A percentile compares a stretch with the other conserved stretches of the same genome.
phyloP scores from a whole-genome alignment of 441 rosid genomes.

The Gossypium aridum region DNA sequence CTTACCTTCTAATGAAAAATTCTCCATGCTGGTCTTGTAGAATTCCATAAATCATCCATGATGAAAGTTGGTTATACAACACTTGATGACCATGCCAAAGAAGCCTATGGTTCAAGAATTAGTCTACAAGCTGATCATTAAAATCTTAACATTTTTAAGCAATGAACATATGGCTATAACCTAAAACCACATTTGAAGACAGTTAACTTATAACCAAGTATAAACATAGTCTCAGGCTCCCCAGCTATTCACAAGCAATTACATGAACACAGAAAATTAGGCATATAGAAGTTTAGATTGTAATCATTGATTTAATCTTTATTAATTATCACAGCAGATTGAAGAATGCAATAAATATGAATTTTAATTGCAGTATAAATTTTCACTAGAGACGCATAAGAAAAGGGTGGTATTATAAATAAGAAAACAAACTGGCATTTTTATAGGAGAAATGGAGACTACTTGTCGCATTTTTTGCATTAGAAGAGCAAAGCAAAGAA shows the following conservation, averaged over 20 bases:
- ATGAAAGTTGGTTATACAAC: slow-evolving; percentile 87
- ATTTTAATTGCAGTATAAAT: neutral
- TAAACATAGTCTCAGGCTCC: neutral
- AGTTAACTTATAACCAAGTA: neutral
- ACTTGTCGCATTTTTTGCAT: neutral
- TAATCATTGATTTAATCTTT: neutral
- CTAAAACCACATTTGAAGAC: neutral
- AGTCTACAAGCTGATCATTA: slow-evolving; percentile 9
- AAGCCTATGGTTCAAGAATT: slow-evolving; percentile 47
- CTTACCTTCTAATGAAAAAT: slow-evolving; percentile 78
- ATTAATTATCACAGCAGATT: neutral
- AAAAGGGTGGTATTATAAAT: neutral
- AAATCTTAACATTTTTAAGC: neutral
- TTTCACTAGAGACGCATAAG: neutral
- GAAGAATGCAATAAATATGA: neutral
- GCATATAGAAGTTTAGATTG: neutral
- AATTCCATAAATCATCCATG: slow-evolving; percentile 97
- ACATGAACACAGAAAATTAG: neutral
- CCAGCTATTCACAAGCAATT: neutral
- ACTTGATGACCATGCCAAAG: slow-evolving; percentile 98
- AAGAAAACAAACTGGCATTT: neutral
- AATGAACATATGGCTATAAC: neutral
- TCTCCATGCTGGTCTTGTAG: slow-evolving; percentile 93
- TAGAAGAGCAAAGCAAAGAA: neutral
- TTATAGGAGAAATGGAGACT: neutral